Percentiles rank a stretch among this genome's conserved stretches.
Conservation (phyloP, 305 asterid genomes). For the Nicotiana rustica region DNA sequence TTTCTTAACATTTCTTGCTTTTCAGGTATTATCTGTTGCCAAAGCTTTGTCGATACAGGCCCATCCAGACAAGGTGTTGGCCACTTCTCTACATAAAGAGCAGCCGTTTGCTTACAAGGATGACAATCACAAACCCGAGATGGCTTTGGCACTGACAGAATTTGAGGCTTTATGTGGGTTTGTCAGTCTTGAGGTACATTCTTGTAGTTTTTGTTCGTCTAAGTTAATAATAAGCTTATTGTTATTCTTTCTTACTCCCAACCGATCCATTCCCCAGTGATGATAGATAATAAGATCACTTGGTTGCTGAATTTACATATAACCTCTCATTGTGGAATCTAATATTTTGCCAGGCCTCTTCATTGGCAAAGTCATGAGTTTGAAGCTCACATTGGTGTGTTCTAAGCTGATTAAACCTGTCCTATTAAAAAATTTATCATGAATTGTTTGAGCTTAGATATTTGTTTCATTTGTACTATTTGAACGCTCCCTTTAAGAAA, state of each 20-base stretch:
- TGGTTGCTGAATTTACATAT: neutral
- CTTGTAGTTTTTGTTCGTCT: neutral
- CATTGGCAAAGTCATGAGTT: neutral
- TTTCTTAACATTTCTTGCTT: constrained; percentile 1
- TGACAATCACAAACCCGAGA: constrained; percentile 97
- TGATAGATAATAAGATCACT: neutral
- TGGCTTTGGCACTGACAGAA: constrained; percentile 91
- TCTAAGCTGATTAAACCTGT: neutral
- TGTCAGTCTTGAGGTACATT: constrained; percentile 70
- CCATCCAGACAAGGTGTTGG: constrained; percentile 91
- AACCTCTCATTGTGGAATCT: neutral
- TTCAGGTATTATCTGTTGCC: constrained; percentile 86
- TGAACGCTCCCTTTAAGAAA: neutral
- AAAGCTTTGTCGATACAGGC: constrained; percentile 95
- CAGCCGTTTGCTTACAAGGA: constrained; percentile 80
- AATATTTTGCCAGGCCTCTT: neutral
- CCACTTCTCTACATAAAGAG: constrained; percentile 67
- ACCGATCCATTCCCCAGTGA: neutral
- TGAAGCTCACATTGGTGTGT: too few species aligned
- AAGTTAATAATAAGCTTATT: neutral
- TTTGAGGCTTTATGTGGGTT: constrained; percentile 95
- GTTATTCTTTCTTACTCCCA: neutral
- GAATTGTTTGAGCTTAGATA: neutral
- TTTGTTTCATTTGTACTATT: neutral
- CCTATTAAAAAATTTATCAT: neutral